Evolutionary conservation across 2,329 filamentous ascomycete species (phyloP).

Genomic region (Grosmannia serpens): DNA sequence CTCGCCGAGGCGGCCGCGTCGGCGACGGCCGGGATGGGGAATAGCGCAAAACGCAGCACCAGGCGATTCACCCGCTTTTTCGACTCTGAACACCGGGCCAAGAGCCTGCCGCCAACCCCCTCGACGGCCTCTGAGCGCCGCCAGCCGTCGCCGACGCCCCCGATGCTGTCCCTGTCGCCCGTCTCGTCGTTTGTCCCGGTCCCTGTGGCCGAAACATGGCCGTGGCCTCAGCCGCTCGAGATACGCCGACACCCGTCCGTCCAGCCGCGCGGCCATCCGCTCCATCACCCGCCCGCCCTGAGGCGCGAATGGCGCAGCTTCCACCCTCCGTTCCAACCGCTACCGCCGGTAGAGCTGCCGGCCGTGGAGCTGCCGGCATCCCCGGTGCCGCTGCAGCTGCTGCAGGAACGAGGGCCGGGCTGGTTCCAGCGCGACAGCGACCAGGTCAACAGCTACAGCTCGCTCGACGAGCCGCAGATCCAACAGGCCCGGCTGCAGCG

Average conservation of each 20-base stretch:
- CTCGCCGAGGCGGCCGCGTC: not conserved
- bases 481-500: slow-evolving; percentile 3
- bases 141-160: not conserved
- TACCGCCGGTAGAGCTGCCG: not conserved
- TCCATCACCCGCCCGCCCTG: not conserved
- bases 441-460: not conserved
- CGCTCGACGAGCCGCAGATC: not conserved
- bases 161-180: not conserved
- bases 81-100: not conserved
- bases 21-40: not conserved
- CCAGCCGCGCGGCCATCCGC: no score
- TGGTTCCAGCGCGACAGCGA: no score
- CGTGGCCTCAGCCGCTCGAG: slow-evolving; percentile 1
- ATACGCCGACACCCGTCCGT: not conserved
- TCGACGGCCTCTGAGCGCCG: not conserved
- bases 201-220: not conserved
- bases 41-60: not conserved
- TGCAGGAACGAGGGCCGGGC: not conserved
- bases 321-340: not conserved
- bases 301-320: not conserved
- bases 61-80: not conserved
- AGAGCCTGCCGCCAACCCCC: slow-evolving; percentile 1
- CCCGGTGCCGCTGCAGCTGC: slow-evolving; percentile 3
- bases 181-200: not conserved
- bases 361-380: slow-evolving; percentile 10